These are phyloP conservation scores for Cucumis cinereus DNA, from an alignment of 306 rosid species.

Conservation along the genomic window DNA sequence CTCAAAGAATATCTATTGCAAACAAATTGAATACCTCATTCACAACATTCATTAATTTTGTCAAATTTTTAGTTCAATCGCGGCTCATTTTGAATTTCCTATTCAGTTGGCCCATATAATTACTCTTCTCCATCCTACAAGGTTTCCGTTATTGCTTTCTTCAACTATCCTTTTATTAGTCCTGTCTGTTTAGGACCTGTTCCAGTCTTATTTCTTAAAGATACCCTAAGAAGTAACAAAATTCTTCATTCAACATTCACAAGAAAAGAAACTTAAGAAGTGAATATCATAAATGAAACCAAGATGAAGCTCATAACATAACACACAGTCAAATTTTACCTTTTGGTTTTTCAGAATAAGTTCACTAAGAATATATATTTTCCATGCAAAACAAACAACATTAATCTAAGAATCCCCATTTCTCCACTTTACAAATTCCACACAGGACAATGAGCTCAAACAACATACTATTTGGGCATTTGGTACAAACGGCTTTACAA, in stretches of 20 bases:
- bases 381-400: neutral
- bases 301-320: neutral
- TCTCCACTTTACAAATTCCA: neutral
- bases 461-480: no score
- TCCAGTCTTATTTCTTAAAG: neutral
- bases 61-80: neutral
- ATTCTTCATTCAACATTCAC: neutral
- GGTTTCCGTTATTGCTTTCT: neutral
- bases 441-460: neutral
- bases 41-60: neutral
- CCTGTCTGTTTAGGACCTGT: neutral
- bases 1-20: no score
- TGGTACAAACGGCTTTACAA: no score
- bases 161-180: neutral
- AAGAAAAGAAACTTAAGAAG: neutral
- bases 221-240: neutral
- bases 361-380: neutral
- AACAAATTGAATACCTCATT: neutral
- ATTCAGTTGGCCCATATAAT: neutral
- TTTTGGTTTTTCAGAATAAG: neutral
- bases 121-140: neutral
- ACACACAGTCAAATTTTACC: neutral
- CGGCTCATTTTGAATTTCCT: neutral
- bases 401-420: neutral
- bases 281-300: neutral